Evolutionary conservation across 2,329 filamentous ascomycete species (phyloP), one percentile per base, ranked within the genome.

Genomic region (Neonectria magnoliae): DNA sequence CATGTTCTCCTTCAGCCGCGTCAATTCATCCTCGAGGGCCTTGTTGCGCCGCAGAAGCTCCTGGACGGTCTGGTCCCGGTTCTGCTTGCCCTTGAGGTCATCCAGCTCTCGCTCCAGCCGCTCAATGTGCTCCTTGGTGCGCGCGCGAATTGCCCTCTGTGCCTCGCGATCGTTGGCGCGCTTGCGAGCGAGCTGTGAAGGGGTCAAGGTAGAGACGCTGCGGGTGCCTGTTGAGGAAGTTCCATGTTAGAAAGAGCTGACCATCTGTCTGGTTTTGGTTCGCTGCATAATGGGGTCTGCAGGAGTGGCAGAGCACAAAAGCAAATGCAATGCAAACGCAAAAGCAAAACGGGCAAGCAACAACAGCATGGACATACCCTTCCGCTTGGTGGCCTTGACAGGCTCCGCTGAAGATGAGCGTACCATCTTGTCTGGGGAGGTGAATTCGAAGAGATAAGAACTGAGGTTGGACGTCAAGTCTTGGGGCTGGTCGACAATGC

Each of bases 151-250:
- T 45, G 92, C 93, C 54, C 94, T 88, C 81, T 97, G 94, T 45
- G 94, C 94, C 79, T 97, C 93, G 66, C 94, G 88, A 78, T 97
- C 94, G 81, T 97, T 97, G 74, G 93, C 93, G 68, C 94, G 87
- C 83, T 97, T 98, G 79, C 94, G 92, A 31, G 91, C 93, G 64
- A 97, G 87, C 80, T 97, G 94, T 66, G 94, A 92, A 6, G 93
- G 92, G 11, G 93, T 97, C 76, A 97, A 85, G 74, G 92, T 95
- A 68, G 93, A 93, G 60, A 97, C 94, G 68, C 92, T 94, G 70
- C 93, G 88, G 64, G 91, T 87, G 52, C 86, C 87, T 85, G 53
- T 38, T 25, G 31, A 25, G 6, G 4, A 51, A 14, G 22, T n/a
- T 2, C 25, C 29, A 16, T n/a, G 56, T 58, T 47, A 58, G 47